Evolutionary conservation across 129 eudicot genomes (phyloP).

Genomic region (Tanacetum coccineum): DNA sequence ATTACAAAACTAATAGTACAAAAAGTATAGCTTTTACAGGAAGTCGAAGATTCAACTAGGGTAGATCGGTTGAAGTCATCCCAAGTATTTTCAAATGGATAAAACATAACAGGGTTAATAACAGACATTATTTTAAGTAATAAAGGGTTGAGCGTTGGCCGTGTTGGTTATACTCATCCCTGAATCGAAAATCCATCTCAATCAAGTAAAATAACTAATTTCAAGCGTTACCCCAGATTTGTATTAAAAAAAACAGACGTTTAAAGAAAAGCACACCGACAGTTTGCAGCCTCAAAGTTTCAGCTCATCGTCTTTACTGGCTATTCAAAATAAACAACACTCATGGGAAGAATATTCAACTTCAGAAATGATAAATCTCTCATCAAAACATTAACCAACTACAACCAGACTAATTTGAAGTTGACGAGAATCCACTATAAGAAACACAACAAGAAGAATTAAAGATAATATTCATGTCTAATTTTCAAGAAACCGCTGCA

Average conservation of each 20-base stretch:
- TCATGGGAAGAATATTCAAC: conserved; percentile 10
- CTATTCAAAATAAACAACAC: conserved; percentile 15
- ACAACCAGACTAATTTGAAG: conserved; percentile 17
- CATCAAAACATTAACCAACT: conserved; percentile 14
- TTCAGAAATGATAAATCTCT: conserved; percentile 17
- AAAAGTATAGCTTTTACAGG: no score
- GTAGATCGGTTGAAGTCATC: no score
- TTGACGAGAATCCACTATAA: conserved; percentile 22
- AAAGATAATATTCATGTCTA: conserved; percentile 19
- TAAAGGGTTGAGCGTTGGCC: no score
- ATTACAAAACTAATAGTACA: no score
- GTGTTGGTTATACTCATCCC: no score
- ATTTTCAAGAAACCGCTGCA: conserved; percentile 24
- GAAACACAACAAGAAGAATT: conserved; percentile 24
- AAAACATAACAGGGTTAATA: no score
- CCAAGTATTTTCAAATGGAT: no score
- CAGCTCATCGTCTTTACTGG: background rate
- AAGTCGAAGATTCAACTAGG: no score
- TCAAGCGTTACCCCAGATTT: background rate
- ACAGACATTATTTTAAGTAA: no score
- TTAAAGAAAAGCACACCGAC: background rate
- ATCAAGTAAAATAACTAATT: background rate
- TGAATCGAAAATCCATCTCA: background rate
- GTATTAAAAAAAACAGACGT: background rate
- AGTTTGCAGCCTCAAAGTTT: background rate